Base-by-base conservation (phyloP, 2,329 filamentous ascomycete species). In the Fusarium domesticum region DNA sequence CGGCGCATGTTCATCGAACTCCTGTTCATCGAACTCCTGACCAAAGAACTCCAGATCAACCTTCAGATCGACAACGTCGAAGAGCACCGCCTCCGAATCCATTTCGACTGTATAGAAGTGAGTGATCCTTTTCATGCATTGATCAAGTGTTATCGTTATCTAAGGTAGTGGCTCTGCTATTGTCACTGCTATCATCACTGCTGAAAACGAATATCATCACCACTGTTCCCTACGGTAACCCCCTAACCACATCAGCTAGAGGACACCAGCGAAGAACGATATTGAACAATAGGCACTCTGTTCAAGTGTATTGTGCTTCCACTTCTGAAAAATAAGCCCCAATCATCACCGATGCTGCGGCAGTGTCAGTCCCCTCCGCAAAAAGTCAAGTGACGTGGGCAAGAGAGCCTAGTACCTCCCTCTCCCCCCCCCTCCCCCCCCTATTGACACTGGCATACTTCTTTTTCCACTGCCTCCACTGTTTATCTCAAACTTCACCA, bases 101-200 rank as follows among this genome's bases (percentile, higher is more conserved):
- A 0, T 69, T 69, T 47, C 64, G 66, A 15, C 53, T 68, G 3
- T 65, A 68, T 39, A 59, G 64, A 53, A 60, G 66, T 69, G 45
- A 66, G 66, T 65, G 14, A 20, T 28, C 11, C 17, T 18, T 6
- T 17, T 20, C 30, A 30, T 14, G 17, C 18, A 18, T 6, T 34
- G 28, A 16, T 37, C 25, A n/a, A 20, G 14, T 28, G 20, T 40
- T 41, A 20, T 19, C 23, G 37, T 42, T 8, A 16, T 16, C 11
- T 19, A n/a, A n/a, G n/a, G n/a, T n/a, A n/a, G n/a, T 37, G 17
- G 20, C 45, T 25, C 19, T 38, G 8, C 28, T 37, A 20, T 28
- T 17, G 7, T 16, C 44, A 18, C 28, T 33, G 33, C 23, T 28
- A 28, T 28, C n/a, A n/a, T n/a, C n/a, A n/a, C n/a, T n/a, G n/a